Evolutionary conservation across 2,329 filamentous ascomycete species (phyloP).

Genomic region (Ophiocordyceps camponoti-saundersi): DNA sequence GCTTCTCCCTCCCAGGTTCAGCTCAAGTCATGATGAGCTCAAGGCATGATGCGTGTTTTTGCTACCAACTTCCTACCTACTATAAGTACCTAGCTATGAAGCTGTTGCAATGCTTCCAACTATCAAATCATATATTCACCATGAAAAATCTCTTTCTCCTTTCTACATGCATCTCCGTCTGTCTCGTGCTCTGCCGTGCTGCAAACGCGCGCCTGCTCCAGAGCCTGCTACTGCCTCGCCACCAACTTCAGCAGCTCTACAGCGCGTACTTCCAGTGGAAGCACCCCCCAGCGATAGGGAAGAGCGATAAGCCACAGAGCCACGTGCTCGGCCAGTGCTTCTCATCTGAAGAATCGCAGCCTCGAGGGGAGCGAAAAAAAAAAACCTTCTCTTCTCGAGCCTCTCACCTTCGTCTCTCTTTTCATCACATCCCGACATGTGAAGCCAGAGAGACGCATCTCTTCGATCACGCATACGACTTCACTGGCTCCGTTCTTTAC

Average conservation of each 20-base stretch:
- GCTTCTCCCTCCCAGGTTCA: too few relatives aligned
- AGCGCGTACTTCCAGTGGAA: not conserved
- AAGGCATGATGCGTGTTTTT: too few relatives aligned
- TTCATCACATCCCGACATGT: not conserved
- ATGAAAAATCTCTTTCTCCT: too few relatives aligned
- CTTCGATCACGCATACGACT: not conserved
- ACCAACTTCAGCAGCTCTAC: not conserved
- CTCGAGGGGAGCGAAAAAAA: not conserved
- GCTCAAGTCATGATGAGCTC: too few relatives aligned
- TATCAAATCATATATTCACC: too few relatives aligned
- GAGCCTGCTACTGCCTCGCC: conserved; percentile 5
- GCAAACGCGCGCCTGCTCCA: not conserved
- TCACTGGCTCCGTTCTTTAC: not conserved
- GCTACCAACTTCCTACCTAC: too few relatives aligned
- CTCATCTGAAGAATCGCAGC: not conserved
- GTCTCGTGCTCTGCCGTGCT: too few relatives aligned
- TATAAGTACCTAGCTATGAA: too few relatives aligned
- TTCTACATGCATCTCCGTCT: not conserved
- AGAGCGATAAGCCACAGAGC: not conserved
- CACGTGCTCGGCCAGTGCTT: not conserved
- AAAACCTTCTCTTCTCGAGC: not conserved
- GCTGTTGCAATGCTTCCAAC: too few relatives aligned
- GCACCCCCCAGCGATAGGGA: not conserved
- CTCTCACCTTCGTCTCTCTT: not conserved
- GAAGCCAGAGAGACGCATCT: not conserved